Evolutionary conservation across 768 basidiomycete genomes (phyloP), one percentile per base, ranked within the genome.

Genomic region (Leccinum variicolor): DNA sequence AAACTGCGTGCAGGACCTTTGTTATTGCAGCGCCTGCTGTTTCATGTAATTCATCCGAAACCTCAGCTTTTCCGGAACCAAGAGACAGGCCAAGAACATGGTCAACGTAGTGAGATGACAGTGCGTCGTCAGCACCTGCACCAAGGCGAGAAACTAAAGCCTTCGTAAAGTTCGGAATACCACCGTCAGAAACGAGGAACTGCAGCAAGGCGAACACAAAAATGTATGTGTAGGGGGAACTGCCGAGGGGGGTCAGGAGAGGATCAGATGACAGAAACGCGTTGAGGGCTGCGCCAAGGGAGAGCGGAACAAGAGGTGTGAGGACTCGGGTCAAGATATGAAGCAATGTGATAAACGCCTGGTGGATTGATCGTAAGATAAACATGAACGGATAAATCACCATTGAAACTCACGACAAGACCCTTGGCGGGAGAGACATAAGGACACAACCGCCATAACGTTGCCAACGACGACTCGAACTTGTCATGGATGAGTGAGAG

Each of bases 81-180:
- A 94, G 85, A 1, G 90, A 91, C 4, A 98, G 83, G 59, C 92
- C 90, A 10, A 98, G 79, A 2, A 97, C 74, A 66, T 96, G 94
- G 58, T 94, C 84, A 73, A 90, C 92, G 10, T 92, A 89, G 53
- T 94, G 77, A 45, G 52, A 54, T 4, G 46, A 66, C 75, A 57
- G 61, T 82, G 83, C 83, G 65, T 87, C 76, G 67, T 95, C 92
- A 0, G 90, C 91, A 69, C 85, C 90, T 72, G 93, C 92, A 82
- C 93, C 89, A 45, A 98, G 89, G 1, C 93, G 91, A 2, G 87
- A 82, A 90, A 92, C 95, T 3, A 93, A 77, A 29, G 81, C 80
- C 69, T 85, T 83, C 47, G 83, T 82, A 49, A 92, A 72, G 33
- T 87, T 89, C 23, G 81, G 73, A 23, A 96, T 73, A 25, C 93